A percentile compares a stretch with the other conserved stretches of the same genome.
These are phyloP conservation scores for Ogataea trehalophila DNA, from an alignment of 805 yeast genomes.

Conservation along the genomic window DNA sequence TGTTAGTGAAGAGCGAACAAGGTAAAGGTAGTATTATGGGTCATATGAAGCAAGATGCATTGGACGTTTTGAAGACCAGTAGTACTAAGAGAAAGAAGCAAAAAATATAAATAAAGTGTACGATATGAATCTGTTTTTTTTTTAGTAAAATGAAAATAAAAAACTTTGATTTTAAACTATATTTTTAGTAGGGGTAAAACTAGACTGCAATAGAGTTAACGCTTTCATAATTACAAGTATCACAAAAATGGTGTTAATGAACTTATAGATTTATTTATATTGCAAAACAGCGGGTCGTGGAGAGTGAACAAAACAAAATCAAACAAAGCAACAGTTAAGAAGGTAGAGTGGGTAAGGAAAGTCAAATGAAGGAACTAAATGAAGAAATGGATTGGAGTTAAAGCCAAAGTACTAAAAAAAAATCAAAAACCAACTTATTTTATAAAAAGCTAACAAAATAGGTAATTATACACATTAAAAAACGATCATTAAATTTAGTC, in stretches of 20 bases:
- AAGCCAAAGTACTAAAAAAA: background rate
- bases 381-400: background rate
- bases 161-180: no score
- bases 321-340: background rate
- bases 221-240: no score
- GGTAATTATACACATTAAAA: slow-evolving; percentile 2
- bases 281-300: background rate
- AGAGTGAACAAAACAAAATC: background rate
- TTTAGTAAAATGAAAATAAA: no score
- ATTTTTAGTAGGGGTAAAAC: no score
- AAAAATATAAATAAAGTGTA: background rate
- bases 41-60: slow-evolving; percentile 60
- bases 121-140: no score
- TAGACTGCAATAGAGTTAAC: no score
- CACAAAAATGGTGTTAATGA: no score
- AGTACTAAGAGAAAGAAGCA: slow-evolving; percentile 6
- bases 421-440: background rate
- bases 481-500: slow-evolving; percentile 28
- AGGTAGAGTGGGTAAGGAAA: background rate
- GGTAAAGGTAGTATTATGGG: slow-evolving; percentile 70
- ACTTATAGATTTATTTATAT: no score
- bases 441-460: background rate
- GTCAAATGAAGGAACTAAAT: background rate
- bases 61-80: slow-evolving; percentile 47
- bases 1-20: slow-evolving; percentile 53